Conservation (phyloP, 2,329 filamentous ascomycete genomes). For the Colletotrichum agaves region DNA sequence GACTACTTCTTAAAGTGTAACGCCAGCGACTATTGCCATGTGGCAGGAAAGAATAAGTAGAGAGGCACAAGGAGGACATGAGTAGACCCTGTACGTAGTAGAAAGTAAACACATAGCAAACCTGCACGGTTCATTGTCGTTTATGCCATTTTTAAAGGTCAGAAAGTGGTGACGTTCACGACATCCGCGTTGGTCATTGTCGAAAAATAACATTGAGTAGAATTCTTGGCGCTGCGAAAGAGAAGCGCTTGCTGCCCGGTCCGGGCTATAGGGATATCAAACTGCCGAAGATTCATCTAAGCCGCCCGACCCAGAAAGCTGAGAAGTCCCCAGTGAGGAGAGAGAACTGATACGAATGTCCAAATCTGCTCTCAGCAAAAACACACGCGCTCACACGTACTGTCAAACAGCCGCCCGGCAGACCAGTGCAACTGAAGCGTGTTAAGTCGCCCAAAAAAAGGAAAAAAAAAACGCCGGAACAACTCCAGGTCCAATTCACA, state of each 20-base stretch:
- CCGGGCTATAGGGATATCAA: slow-evolving; percentile 23
- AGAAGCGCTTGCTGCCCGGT: neutral
- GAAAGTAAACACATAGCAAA: too few relatives aligned
- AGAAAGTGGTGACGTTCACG: neutral
- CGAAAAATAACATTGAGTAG: neutral
- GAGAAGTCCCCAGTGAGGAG: too few relatives aligned
- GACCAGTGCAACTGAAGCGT: slow-evolving; percentile 6
- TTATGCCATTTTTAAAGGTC: too few relatives aligned
- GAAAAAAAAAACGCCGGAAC: neutral
- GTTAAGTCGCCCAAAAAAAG: neutral
- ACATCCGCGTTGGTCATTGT: neutral
- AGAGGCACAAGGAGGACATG: too few relatives aligned
- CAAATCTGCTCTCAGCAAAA: neutral
- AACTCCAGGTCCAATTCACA: slow-evolving; percentile 1
- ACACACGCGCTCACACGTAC: neutral
- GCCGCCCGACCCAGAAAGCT: slow-evolving; percentile 9
- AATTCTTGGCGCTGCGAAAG: neutral
- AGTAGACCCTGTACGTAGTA: too few relatives aligned
- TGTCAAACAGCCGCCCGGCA: slow-evolving; percentile 11
- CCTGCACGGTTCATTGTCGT: neutral
- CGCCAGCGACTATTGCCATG: too few relatives aligned
- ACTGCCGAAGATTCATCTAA: slow-evolving; percentile 33
- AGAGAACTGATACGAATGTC: neutral
- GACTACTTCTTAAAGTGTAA: too few relatives aligned
- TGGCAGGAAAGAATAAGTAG: too few relatives aligned